phyloP scores from a whole-genome alignment of 257 asterid genomes.

The Primulina tabacum region DNA sequence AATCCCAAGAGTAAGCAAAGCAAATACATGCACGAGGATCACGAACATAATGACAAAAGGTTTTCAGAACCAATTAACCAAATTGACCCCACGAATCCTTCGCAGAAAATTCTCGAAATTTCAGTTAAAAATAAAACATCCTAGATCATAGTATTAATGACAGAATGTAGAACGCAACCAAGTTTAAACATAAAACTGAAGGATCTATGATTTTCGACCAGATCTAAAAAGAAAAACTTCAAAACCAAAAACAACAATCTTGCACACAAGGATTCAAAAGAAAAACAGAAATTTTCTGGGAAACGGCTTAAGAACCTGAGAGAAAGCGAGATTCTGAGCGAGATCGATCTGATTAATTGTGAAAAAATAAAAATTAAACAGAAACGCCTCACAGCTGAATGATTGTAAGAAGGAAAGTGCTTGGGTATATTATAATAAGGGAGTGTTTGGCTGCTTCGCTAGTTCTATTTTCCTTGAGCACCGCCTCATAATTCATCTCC shows the following conservation, averaged over 20 bases:
- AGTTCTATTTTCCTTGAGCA: not conserved
- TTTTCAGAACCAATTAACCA: not conserved
- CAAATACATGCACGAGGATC: not conserved
- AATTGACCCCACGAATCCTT: constrained; percentile 3
- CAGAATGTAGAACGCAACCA: not conserved
- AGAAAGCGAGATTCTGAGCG: not conserved
- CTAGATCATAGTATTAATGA: constrained; percentile 19
- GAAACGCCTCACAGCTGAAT: constrained; percentile 26
- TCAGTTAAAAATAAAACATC: constrained; percentile 4
- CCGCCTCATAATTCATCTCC: too few species aligned
- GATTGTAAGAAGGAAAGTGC: constrained; percentile 12
- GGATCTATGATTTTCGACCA: constrained; percentile 36
- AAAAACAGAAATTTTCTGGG: not conserved
- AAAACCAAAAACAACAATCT: not conserved
- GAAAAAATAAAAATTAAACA: not conserved
- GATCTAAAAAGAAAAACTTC: constrained; percentile 32
- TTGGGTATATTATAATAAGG: not conserved
- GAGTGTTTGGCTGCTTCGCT: constrained; percentile 26
- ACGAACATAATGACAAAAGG: not conserved
- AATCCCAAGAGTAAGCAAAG: not conserved
- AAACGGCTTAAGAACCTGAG: not conserved
- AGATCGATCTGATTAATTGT: constrained; percentile 2
- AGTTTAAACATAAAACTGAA: constrained; percentile 5
- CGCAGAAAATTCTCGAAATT: constrained; percentile 7
- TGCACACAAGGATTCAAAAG: not conserved